A percentile compares a stretch with the other conserved stretches of the same genome.
These are phyloP conservation scores for Candida corydali DNA, from an alignment of 805 yeast genomes.

Conservation along the genomic window DNA sequence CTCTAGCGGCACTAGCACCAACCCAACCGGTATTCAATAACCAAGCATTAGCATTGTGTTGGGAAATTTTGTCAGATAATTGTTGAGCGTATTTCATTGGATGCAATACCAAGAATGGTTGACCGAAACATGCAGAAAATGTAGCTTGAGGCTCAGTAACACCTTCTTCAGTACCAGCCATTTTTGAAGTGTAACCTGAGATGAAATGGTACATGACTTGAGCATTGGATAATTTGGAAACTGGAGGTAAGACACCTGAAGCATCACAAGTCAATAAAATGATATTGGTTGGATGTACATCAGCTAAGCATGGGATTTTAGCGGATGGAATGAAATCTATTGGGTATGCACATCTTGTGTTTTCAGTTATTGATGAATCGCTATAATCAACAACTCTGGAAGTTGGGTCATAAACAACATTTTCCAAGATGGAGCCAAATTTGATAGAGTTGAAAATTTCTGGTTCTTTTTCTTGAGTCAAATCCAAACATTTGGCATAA, in stretches of 20 bases:
- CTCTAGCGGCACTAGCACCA: slow-evolving; percentile 85
- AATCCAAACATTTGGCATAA: slow-evolving; percentile 94
- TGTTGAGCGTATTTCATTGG: slow-evolving; percentile 98
- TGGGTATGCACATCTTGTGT: slow-evolving; percentile 98
- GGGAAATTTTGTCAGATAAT: slow-evolving; percentile 85
- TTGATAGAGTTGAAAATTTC: slow-evolving; percentile 93
- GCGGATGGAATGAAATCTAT: slow-evolving; percentile 96
- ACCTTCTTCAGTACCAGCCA: slow-evolving; percentile 99
- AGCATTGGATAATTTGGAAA: slow-evolving; percentile 85
- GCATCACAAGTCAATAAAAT: slow-evolving; percentile 95
- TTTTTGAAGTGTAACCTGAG: slow-evolving; percentile 97
- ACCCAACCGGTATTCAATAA: slow-evolving; percentile 98
- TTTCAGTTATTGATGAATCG: slow-evolving; percentile 82
- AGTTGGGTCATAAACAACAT: slow-evolving; percentile 76
- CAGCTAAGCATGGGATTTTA: slow-evolving; percentile 89
- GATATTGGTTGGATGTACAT: slow-evolving; percentile 87
- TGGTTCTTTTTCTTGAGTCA: slow-evolving; percentile 90
- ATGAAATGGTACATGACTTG: slow-evolving; percentile 99
- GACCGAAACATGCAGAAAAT: slow-evolving; percentile 98
- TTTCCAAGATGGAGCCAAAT: slow-evolving; percentile 93
- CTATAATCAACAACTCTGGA: slow-evolving; percentile 83
- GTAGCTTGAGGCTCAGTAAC: slow-evolving; percentile 97
- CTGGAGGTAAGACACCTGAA: slow-evolving; percentile 96
- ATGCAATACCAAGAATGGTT: slow-evolving; percentile 96
- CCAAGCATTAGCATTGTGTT: slow-evolving; percentile 93